A percentile compares a stretch with the other conserved stretches of the same genome.
Evolutionary conservation across 441 rosid species (phyloP).

Genomic region (Euphorbia corollata): DNA sequence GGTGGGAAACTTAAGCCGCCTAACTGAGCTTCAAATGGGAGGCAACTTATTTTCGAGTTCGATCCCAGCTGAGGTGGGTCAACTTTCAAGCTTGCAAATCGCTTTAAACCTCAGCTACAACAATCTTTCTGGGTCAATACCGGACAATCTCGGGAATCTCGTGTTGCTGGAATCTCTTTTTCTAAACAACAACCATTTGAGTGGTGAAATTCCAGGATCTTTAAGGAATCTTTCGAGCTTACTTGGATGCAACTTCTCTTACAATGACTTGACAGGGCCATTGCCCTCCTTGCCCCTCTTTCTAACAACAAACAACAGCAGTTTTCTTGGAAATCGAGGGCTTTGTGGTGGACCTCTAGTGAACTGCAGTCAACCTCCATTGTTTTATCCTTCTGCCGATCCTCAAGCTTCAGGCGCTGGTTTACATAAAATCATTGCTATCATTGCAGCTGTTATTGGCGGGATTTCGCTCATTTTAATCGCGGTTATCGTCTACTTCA

Average conservation of each 20-base stretch:
- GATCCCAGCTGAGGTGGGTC: constrained; percentile 60
- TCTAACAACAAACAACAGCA: constrained; percentile 39
- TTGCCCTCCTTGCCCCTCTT: constrained; percentile 48
- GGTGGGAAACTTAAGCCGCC: constrained; percentile 53
- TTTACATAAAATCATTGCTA: constrained; percentile 54
- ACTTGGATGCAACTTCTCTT: constrained; percentile 72
- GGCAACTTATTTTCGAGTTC: constrained; percentile 58
- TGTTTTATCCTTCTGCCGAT: constrained; percentile 30
- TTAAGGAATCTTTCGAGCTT: constrained; percentile 62
- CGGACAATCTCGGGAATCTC: constrained; percentile 66
- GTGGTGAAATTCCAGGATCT: constrained; percentile 67
- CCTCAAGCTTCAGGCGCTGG: constrained; percentile 18
- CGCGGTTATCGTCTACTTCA: constrained; percentile 43
- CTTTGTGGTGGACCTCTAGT: constrained; percentile 72
- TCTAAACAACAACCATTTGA: constrained; percentile 72
- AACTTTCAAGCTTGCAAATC: constrained; percentile 67
- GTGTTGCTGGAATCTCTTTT: constrained; percentile 50
- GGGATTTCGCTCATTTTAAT: constrained; percentile 67
- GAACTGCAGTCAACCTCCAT: constrained; percentile 37
- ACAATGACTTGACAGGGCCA: constrained; percentile 67
- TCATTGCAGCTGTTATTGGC: constrained; percentile 57
- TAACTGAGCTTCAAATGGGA: constrained; percentile 86
- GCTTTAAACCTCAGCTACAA: constrained; percentile 84
- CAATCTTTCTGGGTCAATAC: constrained; percentile 61
- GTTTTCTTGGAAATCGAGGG: constrained; percentile 57